Evolutionary conservation across 345 rosid genomes (phyloP).

Genomic region (Cardiospermum halicacabum): DNA sequence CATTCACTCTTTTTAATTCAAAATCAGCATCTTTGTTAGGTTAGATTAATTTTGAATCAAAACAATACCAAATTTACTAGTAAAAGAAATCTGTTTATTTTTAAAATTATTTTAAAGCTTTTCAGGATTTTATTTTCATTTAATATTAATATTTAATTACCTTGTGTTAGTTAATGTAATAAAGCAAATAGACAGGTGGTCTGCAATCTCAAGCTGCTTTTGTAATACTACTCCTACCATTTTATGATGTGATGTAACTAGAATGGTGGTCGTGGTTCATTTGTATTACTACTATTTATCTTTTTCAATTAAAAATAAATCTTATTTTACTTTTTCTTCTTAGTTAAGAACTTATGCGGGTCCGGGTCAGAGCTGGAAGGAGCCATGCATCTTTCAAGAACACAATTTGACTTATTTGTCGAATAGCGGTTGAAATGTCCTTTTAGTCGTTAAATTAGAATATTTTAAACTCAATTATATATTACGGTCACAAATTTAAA

Average conservation of each 20-base stretch:
- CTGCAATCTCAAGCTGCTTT: background rate
- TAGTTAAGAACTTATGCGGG: conserved; percentile 14
- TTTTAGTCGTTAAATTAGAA: background rate
- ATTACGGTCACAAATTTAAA: background rate
- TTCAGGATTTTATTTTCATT: too few relatives aligned
- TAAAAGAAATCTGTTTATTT: too few relatives aligned
- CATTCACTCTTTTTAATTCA: background rate
- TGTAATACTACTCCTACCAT: background rate
- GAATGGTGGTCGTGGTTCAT: conserved; percentile 3
- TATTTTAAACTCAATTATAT: background rate
- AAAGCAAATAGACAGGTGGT: background rate
- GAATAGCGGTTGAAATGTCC: conserved; percentile 9
- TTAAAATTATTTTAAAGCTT: too few relatives aligned
- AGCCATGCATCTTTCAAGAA: conserved; percentile 23
- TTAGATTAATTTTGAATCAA: too few relatives aligned
- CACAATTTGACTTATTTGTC: conserved; percentile 28
- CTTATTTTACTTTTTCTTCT: conserved; percentile 16
- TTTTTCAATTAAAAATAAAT: too few relatives aligned
- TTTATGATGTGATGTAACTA: conserved; percentile 6
- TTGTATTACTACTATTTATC: too few relatives aligned
- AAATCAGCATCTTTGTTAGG: too few relatives aligned
- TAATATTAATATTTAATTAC: background rate
- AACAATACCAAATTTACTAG: too few relatives aligned
- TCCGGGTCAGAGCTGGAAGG: background rate
- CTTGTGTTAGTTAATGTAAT: background rate